Evolutionary conservation across 345 rosid species (phyloP), one percentile per base, ranked within the genome.

Genomic region (Linum lewisii): DNA sequence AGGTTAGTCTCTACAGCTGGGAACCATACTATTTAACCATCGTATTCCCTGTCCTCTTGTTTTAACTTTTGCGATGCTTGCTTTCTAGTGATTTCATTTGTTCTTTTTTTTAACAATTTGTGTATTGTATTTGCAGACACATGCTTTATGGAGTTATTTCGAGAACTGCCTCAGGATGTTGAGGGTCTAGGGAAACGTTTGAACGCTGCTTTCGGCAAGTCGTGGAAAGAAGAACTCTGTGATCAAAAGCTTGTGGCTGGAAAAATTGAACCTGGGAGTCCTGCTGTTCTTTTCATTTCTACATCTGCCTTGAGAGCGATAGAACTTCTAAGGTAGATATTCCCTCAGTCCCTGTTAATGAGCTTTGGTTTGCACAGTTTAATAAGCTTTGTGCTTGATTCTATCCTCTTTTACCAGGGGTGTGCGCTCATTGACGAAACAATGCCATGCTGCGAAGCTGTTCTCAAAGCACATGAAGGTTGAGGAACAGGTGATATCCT

Each of bases 391-490:
- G 59, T 15, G n/a, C 19, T 24, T 13, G 24, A 16, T 64, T 62
- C 0, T 0, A 38, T 70, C 20, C 18, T 26, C 50, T 18, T 66
- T 24, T 66, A 3, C 2, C 13, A 92, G 96, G 85, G 90, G 84
- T 47, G 73, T 84, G 60, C 78, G 77, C 42, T 78, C 79, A 0
- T 58, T 86, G 69, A 86, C 96, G 20, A 81, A 51, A 74, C 81
- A 83, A 70, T 92, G 98, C 58, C 82, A 62, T 58, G 83, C 83
- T 6, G 84, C 73, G 24, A 92, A 92, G 74, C 63, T 92, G 58
- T 86, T 92, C 71, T 79, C 98, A 21, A 92, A 88, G 81, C 93
- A 92, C 60, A 79, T 88, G 85, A 92, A 86, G 69, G 75, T 92
- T 21, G 95, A 86, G 65, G 96, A 92, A 62, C 96, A 92, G 93